phyloP scores from a whole-genome alignment of 371 early-diverging fungal genomes.

The Scutellospora calospora region DNA sequence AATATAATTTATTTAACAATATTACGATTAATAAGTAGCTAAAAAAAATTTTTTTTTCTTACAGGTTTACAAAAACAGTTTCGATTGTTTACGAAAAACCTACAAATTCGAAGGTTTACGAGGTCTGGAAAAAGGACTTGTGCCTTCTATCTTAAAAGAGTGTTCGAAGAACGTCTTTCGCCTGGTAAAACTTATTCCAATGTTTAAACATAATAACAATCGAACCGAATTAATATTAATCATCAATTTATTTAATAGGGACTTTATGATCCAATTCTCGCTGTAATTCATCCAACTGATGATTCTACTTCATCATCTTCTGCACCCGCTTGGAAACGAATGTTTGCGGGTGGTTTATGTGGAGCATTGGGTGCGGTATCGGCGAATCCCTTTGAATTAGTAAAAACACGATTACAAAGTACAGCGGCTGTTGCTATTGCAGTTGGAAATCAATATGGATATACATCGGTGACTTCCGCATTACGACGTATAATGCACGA shows the following conservation, averaged over 20 bases:
- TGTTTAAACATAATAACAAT: too few relatives aligned
- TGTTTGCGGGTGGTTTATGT: slow-evolving; percentile 72
- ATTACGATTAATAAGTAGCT: neutral
- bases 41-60: neutral
- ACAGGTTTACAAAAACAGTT: slow-evolving; percentile 67
- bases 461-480: slow-evolving; percentile 65
- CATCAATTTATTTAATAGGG: slow-evolving; percentile 51
- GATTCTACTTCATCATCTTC: slow-evolving; percentile 55
- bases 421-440: slow-evolving; percentile 57
- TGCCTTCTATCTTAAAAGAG: slow-evolving; percentile 73
- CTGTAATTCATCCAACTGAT: slow-evolving; percentile 61
- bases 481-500: slow-evolving; percentile 55
- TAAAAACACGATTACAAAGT: slow-evolving; percentile 73
- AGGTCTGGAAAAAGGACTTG: slow-evolving; percentile 74
- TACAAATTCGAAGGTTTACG: slow-evolving; percentile 66
- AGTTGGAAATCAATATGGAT: slow-evolving; percentile 70
- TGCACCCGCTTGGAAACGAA: slow-evolving; percentile 75
- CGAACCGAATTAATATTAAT: neutral
- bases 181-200: slow-evolving; percentile 49
- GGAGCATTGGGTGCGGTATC: slow-evolving; percentile 77
- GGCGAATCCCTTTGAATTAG: slow-evolving; percentile 77
- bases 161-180: slow-evolving; percentile 76
- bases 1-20: neutral
- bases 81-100: slow-evolving; percentile 72
- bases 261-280: slow-evolving; percentile 73